Conservation (phyloP, 345 rosid genomes). For the Triadica sebifera region DNA sequence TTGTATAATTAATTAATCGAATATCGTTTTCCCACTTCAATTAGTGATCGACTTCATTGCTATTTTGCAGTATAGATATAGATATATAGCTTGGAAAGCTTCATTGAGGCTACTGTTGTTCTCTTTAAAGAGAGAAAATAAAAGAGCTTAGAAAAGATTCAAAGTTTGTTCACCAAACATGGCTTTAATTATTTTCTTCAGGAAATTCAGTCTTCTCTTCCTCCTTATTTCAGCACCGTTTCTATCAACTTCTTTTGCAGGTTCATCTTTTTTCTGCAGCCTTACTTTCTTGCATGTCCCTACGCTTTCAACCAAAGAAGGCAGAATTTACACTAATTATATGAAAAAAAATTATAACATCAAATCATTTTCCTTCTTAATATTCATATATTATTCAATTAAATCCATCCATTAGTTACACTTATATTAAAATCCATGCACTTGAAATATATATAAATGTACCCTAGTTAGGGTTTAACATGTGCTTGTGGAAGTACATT, state of each 20-base stretch:
- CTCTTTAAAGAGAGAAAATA: neutral
- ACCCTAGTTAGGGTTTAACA: slow-evolving; percentile 7
- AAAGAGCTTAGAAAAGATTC: neutral
- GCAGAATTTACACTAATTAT: too few relatives aligned
- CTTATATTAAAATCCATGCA: too few relatives aligned
- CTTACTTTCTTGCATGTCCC: slow-evolving; percentile 2
- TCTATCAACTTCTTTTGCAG: slow-evolving; percentile 47
- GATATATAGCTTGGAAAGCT: slow-evolving; percentile 11
- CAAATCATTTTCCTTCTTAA: too few relatives aligned
- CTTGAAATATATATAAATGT: too few relatives aligned
- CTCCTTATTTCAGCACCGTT: slow-evolving; percentile 49
- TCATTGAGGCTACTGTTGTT: neutral
- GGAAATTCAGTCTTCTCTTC: slow-evolving; percentile 45
- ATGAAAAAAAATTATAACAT: too few relatives aligned
- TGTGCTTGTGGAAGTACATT: too few relatives aligned
- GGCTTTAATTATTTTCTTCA: slow-evolving; percentile 40
- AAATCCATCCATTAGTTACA: too few relatives aligned
- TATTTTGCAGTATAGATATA: slow-evolving; percentile 13
- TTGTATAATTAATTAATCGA: slow-evolving; percentile 23
- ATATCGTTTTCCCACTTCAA: slow-evolving; percentile 13
- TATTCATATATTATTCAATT: too few relatives aligned
- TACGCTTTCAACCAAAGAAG: neutral
- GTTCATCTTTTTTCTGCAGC: slow-evolving; percentile 31
- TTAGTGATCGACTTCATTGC: neutral
- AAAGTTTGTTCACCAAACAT: slow-evolving; percentile 19